Conservation (phyloP, 495 filamentous ascomycete genomes). For the Xylaria bambusicola region DNA sequence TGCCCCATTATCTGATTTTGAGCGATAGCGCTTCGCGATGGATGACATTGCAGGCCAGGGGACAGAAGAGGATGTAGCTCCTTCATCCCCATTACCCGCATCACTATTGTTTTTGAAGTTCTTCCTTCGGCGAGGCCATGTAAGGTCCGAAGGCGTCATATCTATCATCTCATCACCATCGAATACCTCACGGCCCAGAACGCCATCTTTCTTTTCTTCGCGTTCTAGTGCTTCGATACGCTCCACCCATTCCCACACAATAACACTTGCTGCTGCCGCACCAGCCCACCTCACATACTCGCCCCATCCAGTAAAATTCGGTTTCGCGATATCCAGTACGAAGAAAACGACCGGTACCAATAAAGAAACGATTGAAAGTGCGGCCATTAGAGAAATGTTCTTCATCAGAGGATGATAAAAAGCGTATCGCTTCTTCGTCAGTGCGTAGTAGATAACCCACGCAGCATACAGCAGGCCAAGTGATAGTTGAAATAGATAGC, state of each 20-base stretch:
- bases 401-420: constrained; percentile 93
- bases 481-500: constrained; percentile 90
- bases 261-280: constrained; percentile 90
- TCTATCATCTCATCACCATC: constrained; percentile 97
- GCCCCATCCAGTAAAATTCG: constrained; percentile 89
- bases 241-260: constrained; percentile 99
- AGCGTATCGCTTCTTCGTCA: constrained; percentile 89
- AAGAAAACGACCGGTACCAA: constrained; percentile 95
- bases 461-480: constrained; percentile 88
- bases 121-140: constrained; percentile 39
- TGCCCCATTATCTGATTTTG: constrained; percentile 29
- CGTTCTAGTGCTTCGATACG: constrained; percentile 95
- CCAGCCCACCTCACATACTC: constrained; percentile 98
- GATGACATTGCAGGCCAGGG: constrained; percentile 50
- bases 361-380: constrained; percentile 75
- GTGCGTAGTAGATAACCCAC: constrained; percentile 93
- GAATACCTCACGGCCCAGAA: constrained; percentile 90
- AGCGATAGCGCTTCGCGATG: constrained; percentile 45
- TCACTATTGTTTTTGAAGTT: constrained; percentile 35
- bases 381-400: constrained; percentile 84
- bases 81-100: constrained; percentile 25
- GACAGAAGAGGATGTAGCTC: constrained; percentile 21
- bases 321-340: constrained; percentile 86
- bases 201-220: constrained; percentile 94
- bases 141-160: constrained; percentile 54